These are phyloP conservation scores for Drosera capensis DNA, from an alignment of 148 eudicot genomes.

Conservation along the genomic window DNA sequence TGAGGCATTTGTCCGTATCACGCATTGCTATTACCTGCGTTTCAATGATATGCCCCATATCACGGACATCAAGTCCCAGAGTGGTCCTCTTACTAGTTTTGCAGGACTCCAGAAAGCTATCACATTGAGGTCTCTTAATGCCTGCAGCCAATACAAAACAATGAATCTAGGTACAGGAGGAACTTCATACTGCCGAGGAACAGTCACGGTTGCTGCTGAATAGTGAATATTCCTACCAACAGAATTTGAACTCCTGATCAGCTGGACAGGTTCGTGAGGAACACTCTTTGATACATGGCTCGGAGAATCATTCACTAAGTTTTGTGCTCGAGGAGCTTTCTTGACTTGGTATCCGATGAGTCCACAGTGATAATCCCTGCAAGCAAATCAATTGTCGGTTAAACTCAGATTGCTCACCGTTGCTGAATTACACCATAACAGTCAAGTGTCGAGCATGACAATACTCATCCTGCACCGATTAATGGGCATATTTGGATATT, in stretches of 20 bases:
- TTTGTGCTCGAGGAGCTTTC: slow-evolving; percentile 18
- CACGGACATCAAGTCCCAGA: slow-evolving; percentile 8
- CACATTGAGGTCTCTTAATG: slow-evolving; percentile 25
- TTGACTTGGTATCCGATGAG: slow-evolving; percentile 53
- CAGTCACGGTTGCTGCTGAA: slow-evolving; percentile 12
- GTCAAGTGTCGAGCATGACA: too few relatives aligned
- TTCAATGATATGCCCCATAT: slow-evolving; percentile 9
- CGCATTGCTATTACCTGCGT: slow-evolving; percentile 20
- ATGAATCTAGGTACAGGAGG: not conserved
- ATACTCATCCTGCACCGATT: too few relatives aligned
- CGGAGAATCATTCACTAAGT: slow-evolving; percentile 10
- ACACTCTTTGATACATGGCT: slow-evolving; percentile 10
- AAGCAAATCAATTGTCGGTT: slow-evolving; percentile 9
- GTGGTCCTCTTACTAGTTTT: slow-evolving; percentile 16
- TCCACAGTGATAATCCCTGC: slow-evolving; percentile 81
- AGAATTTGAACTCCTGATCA: slow-evolving; percentile 11
- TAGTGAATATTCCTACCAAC: slow-evolving; percentile 9
- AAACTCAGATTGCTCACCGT: not conserved
- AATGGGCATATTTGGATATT: too few relatives aligned
- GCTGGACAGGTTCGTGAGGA: slow-evolving; percentile 13
- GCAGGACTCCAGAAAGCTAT: slow-evolving; percentile 19
- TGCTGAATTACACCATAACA: not conserved
- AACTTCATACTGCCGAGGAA: not conserved
- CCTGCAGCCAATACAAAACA: slow-evolving; percentile 12
- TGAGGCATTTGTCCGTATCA: too few relatives aligned